phyloP scores from a whole-genome alignment of 148 eudicot species.

The Rhododendron vialii region DNA sequence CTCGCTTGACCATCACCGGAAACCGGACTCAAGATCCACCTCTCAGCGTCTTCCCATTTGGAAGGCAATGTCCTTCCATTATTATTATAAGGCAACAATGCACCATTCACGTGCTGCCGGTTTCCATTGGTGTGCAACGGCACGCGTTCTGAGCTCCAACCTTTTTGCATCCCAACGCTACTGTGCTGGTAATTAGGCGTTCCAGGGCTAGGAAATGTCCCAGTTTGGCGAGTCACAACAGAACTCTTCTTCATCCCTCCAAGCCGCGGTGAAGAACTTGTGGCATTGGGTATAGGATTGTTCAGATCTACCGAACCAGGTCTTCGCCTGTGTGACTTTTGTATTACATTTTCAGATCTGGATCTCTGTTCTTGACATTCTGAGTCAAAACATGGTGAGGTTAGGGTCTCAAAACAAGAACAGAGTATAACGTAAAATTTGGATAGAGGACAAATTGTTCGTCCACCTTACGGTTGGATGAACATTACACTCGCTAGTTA shows the following conservation, averaged over 20 bases:
- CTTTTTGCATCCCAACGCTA: constrained; percentile 47
- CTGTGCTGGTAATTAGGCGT: constrained; percentile 63
- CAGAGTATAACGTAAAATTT: not conserved
- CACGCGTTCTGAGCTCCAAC: constrained; percentile 93
- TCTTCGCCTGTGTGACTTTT: constrained; percentile 48
- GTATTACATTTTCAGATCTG: constrained; percentile 52
- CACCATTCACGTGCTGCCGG: constrained; percentile 52
- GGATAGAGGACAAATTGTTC: not conserved
- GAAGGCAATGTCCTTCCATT: constrained; percentile 73
- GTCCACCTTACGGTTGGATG: not conserved
- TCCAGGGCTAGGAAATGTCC: constrained; percentile 75
- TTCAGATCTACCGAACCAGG: constrained; percentile 80
- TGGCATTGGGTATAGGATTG: constrained; percentile 30
- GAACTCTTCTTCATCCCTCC: constrained; percentile 56
- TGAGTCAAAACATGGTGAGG: constrained; percentile 16
- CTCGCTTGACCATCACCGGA: constrained; percentile 50
- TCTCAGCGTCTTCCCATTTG: constrained; percentile 98
- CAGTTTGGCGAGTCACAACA: constrained; percentile 23
- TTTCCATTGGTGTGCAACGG: constrained; percentile 43
- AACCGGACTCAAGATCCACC: constrained; percentile 93
- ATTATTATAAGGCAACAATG: constrained; percentile 53
- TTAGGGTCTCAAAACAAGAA: not conserved
- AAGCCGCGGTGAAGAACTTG: constrained; percentile 57
- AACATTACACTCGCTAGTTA: not conserved
- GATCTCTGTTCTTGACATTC: constrained; percentile 75